Conservation (phyloP, 176 grass and related monocot species). For the Carex pumila region DNA sequence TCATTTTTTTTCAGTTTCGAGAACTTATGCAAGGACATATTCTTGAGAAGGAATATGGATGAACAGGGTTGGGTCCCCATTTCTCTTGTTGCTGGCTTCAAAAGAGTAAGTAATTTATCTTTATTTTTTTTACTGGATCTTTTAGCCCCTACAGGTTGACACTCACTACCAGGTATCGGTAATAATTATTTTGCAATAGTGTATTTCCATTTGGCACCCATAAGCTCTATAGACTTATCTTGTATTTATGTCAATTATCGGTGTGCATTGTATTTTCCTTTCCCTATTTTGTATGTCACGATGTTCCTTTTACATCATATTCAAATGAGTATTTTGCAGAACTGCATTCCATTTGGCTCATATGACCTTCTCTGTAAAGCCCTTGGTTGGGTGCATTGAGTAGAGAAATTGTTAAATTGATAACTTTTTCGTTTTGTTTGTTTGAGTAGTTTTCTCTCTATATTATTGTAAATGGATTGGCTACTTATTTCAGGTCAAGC, state of each 20-base stretch:
- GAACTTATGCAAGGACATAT: conserved; percentile 89
- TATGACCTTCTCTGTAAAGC: neutral
- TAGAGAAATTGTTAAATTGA: neutral
- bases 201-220: neutral
- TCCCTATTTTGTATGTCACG: neutral
- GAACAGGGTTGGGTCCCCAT: conserved; percentile 83
- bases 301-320: neutral
- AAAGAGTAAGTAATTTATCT: conserved; percentile 32
- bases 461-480: neutral
- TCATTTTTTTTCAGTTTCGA: conserved; percentile 42
- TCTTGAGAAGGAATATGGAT: conserved; percentile 71
- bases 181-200: neutral
- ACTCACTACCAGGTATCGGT: neutral
- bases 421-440: neutral
- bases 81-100: conserved; percentile 72
- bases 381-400: neutral
- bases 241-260: neutral
- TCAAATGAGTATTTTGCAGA: neutral
- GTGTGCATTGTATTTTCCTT: neutral
- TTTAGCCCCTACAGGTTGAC: neutral
- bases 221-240: neutral
- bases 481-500: conserved; percentile 47
- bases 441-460: neutral
- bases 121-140: neutral
- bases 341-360: neutral